Percentiles rank a stretch among this genome's conserved stretches.
phyloP scores from a whole-genome alignment of 345 rosid species.

The Crucihimalaya himalaica region DNA sequence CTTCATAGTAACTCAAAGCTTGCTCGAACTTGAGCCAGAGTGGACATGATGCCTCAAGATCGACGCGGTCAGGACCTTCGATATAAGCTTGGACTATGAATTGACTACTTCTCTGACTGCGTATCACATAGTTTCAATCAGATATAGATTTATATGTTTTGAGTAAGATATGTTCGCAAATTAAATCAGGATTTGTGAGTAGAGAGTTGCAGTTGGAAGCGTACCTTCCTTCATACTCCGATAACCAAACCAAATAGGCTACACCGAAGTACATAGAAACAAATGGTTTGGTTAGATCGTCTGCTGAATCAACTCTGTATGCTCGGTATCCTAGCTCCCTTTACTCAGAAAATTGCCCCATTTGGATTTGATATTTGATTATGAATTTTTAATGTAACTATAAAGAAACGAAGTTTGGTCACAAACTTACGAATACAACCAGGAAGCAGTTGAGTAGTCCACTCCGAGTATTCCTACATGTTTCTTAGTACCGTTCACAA shows the following conservation, averaged over 20 bases:
- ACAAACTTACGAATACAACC: conserved; percentile 80
- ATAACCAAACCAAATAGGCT: conserved; percentile 79
- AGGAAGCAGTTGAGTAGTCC: conserved; percentile 68
- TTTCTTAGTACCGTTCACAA: conserved; percentile 59
- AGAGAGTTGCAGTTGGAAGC: conserved; percentile 9
- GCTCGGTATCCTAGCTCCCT: conserved; percentile 87
- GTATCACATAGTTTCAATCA: not conserved
- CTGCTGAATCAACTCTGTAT: conserved; percentile 66
- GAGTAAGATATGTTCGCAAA: conserved; percentile 5
- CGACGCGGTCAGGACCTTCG: conserved; percentile 65
- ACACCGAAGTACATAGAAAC: conserved; percentile 89
- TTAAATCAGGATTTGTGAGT: conserved; percentile 1
- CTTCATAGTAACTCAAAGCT: conserved; percentile 64
- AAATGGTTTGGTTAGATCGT: conserved; percentile 78
- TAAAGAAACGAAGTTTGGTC: conserved; percentile 9
- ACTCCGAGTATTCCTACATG: conserved; percentile 79
- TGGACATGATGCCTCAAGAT: conserved; percentile 54
- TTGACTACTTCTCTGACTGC: conserved; percentile 74
- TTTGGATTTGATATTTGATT: not conserved
- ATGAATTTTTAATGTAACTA: not conserved
- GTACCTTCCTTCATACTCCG: conserved; percentile 85
- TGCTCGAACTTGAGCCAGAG: conserved; percentile 84
- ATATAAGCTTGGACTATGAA: conserved; percentile 80
- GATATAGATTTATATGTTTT: not conserved
- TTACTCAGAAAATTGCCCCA: conserved; percentile 17